Conservation (phyloP, 1,139 yeast genomes). For the Kazachstania sp. region DNA sequence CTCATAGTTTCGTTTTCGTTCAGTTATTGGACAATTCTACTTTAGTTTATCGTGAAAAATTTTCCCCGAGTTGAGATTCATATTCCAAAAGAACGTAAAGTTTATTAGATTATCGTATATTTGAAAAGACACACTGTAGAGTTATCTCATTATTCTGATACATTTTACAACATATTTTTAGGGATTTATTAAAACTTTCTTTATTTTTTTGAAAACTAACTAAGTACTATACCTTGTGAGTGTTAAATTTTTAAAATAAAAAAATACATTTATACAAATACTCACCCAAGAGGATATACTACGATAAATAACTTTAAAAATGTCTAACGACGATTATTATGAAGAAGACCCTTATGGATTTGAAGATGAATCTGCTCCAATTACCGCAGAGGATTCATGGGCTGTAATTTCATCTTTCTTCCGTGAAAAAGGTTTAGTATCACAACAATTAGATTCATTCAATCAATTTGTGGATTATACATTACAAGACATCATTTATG, state of each 20-base stretch:
- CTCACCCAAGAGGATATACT: neutral
- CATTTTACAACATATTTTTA: too few species aligned
- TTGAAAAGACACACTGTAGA: too few species aligned
- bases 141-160: too few species aligned
- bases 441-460: conserved; percentile 96
- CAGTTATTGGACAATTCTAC: neutral
- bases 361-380: conserved; percentile 55
- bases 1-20: neutral
- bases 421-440: conserved; percentile 92
- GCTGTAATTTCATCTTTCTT: conserved; percentile 93
- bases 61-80: too few species aligned
- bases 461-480: conserved; percentile 97
- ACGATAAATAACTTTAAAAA: neutral
- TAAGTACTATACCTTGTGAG: neutral
- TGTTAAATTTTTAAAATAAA: too few species aligned
- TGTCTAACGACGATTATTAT: conserved; percentile 25
- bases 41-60: neutral
- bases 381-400: conserved; percentile 99
- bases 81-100: too few species aligned
- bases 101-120: too few species aligned
- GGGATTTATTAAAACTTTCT: neutral
- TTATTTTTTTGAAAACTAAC: neutral
- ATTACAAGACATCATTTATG: conserved; percentile 93
- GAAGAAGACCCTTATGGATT: conserved; percentile 58
- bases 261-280: neutral